Conservation (phyloP, 2,329 filamentous ascomycete species). For the Zalaria sp. region DNA sequence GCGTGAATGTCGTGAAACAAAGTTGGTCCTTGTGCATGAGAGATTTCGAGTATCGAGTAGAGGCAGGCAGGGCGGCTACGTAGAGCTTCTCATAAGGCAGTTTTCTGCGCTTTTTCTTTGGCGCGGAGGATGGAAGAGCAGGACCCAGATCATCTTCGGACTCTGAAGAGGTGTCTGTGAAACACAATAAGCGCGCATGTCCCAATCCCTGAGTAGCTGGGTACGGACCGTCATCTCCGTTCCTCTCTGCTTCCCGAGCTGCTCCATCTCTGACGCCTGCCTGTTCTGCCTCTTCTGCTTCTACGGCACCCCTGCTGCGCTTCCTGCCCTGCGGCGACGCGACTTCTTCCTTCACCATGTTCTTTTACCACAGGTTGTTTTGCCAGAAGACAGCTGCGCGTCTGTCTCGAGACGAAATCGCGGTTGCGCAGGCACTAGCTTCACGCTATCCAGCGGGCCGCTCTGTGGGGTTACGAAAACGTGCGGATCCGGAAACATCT, state of each 20-base stretch:
- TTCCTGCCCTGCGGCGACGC: slow-evolving; percentile 7
- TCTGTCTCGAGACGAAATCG: too few relatives aligned
- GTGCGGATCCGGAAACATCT: too few relatives aligned
- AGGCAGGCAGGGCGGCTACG: slow-evolving; percentile 71
- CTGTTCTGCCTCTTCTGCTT: slow-evolving; percentile 3
- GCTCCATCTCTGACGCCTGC: too few relatives aligned
- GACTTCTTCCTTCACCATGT: slow-evolving; percentile 1
- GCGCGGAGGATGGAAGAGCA: slow-evolving; percentile 64
- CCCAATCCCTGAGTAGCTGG: not conserved
- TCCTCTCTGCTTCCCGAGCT: not conserved
- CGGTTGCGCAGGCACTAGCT: too few relatives aligned
- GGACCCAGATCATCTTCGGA: slow-evolving; percentile 76
- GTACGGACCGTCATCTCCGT: slow-evolving; percentile 4
- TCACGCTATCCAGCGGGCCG: too few relatives aligned
- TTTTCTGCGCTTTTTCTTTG: slow-evolving; percentile 81
- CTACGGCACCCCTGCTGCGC: slow-evolving; percentile 6
- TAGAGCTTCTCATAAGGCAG: slow-evolving; percentile 94
- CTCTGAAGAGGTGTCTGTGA: slow-evolving; percentile 44
- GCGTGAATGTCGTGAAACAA: slow-evolving; percentile 75
- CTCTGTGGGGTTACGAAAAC: too few relatives aligned
- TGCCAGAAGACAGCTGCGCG: too few relatives aligned
- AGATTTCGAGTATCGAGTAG: slow-evolving; percentile 77
- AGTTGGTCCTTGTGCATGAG: slow-evolving; percentile 98
- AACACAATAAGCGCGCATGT: too few relatives aligned
- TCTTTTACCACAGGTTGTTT: too few relatives aligned